Evolutionary conservation across 129 eudicot species (phyloP).

Genomic region (Heracleum sosnowskyi): DNA sequence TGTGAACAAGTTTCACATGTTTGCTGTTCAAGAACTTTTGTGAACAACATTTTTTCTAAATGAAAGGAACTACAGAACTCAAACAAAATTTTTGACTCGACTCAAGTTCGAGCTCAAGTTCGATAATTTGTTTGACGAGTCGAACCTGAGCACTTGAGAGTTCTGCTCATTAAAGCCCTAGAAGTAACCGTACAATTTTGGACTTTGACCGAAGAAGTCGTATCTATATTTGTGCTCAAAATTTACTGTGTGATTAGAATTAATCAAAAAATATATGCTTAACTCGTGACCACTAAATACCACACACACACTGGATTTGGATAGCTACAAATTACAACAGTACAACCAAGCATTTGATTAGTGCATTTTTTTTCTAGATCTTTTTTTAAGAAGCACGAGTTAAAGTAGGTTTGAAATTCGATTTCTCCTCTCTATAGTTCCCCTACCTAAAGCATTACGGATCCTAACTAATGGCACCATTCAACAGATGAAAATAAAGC

Average conservation of each 20-base stretch:
- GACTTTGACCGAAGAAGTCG: background rate
- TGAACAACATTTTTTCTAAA: too few relatives aligned
- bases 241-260: background rate
- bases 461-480: background rate
- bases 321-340: background rate
- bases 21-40: too few relatives aligned
- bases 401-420: background rate
- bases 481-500: background rate
- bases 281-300: background rate
- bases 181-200: background rate
- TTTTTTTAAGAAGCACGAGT: background rate
- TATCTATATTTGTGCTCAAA: background rate
- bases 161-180: too few relatives aligned
- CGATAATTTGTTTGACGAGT: too few relatives aligned
- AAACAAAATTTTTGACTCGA: too few relatives aligned
- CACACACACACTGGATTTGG: background rate
- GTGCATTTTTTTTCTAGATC: background rate
- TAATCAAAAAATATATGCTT: background rate
- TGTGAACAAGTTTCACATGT: too few relatives aligned
- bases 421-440: too few relatives aligned
- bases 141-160: too few relatives aligned
- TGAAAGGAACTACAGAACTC: too few relatives aligned
- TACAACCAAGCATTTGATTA: too few relatives aligned
- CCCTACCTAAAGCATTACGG: background rate
- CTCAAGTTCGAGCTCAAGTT: too few relatives aligned